Evolutionary conservation across 495 filamentous ascomycete genomes (phyloP).

Genomic region (Aspergillus egyptiacus): DNA sequence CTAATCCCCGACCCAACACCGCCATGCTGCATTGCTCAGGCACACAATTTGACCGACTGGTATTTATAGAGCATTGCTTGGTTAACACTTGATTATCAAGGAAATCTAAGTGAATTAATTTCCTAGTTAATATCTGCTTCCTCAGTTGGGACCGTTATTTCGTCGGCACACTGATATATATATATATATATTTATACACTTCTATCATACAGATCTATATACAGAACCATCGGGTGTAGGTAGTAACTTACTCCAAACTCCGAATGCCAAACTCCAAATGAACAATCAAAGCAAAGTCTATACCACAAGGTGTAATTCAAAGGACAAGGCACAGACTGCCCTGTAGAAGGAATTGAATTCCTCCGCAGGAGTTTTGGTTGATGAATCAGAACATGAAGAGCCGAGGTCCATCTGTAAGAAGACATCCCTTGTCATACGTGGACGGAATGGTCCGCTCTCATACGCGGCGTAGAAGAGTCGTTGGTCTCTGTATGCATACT

Average conservation of each 20-base stretch:
- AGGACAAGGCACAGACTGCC: conserved; percentile 34
- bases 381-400: neutral
- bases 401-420: conserved; percentile 25
- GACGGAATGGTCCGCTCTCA: conserved; percentile 31
- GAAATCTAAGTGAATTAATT: too few species aligned
- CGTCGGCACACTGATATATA: neutral
- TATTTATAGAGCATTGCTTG: too few species aligned
- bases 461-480: conserved; percentile 27
- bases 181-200: neutral
- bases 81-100: too few species aligned
- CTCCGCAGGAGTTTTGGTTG: conserved; percentile 10
- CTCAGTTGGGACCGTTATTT: too few species aligned
- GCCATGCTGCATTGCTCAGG: too few species aligned
- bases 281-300: neutral
- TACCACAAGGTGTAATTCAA: conserved; percentile 21
- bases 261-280: neutral
- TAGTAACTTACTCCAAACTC: too few species aligned
- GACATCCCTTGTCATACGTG: conserved; percentile 26
- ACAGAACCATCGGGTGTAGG: neutral
- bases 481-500: conserved; percentile 28
- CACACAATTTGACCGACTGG: too few species aligned
- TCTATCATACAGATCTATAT: neutral
- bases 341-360: conserved; percentile 37
- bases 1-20: neutral
- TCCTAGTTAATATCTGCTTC: too few species aligned